phyloP scores from a whole-genome alignment of 345 rosid species.

The Corchorus olitorius region DNA sequence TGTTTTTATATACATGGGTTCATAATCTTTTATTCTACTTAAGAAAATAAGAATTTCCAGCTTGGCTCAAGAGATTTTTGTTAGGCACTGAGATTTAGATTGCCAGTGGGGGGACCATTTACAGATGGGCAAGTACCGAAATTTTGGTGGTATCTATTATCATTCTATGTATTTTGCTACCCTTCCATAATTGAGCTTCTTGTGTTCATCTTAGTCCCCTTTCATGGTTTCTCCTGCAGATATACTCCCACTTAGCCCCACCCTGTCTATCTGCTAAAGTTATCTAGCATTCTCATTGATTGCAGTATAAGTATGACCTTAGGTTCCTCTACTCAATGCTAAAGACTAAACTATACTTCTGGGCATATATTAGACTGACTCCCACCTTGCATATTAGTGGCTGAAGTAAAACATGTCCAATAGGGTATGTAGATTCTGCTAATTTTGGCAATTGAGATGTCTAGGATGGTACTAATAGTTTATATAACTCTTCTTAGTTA shows the following conservation, averaged over 20 bases:
- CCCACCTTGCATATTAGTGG: neutral
- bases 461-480: neutral
- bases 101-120: slow-evolving; percentile 44
- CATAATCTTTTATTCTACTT: neutral
- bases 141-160: slow-evolving; percentile 34
- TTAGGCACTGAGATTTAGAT: slow-evolving; percentile 35
- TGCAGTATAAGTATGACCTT: slow-evolving; percentile 14
- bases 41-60: slow-evolving; percentile 38
- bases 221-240: slow-evolving; percentile 35
- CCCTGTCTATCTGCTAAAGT: slow-evolving; percentile 26
- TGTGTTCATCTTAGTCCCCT: slow-evolving; percentile 28
- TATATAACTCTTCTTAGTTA: neutral
- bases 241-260: slow-evolving; percentile 32
- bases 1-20: neutral
- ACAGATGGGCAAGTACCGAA: slow-evolving; percentile 41
- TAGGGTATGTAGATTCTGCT: neutral
- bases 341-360: slow-evolving; percentile 9
- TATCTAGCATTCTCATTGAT: slow-evolving; percentile 26
- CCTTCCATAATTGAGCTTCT: slow-evolving; percentile 42
- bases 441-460: neutral
- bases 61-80: slow-evolving; percentile 36
- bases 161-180: slow-evolving; percentile 37
- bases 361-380: slow-evolving; percentile 22
- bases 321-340: slow-evolving; percentile 23
- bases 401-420: neutral